These are phyloP conservation scores for Flaveria bidentis DNA, from an alignment of 129 eudicot genomes.

Conservation along the genomic window DNA sequence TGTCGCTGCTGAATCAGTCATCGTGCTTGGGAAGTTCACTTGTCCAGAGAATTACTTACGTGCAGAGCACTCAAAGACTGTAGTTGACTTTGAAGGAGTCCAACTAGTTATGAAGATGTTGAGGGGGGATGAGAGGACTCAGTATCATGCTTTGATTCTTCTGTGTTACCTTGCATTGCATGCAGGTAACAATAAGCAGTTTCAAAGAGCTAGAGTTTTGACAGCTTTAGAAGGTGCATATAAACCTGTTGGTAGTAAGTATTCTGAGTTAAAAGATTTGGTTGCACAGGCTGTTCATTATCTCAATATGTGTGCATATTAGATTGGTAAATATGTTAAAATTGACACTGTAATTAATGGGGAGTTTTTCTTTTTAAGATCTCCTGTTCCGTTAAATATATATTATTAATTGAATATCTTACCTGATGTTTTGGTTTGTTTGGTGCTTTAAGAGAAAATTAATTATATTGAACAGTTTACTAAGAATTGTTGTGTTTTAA, in stretches of 20 bases:
- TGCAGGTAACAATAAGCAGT: constrained; percentile 43
- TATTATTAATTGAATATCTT: too few relatives aligned
- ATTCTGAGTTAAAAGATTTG: constrained; percentile 49
- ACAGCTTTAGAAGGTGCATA: constrained; percentile 58
- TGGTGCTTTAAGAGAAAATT: too few relatives aligned
- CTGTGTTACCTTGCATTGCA: constrained; percentile 55
- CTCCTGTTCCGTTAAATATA: neutral
- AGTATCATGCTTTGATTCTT: constrained; percentile 44
- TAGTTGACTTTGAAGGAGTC: constrained; percentile 53
- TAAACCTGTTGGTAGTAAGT: constrained; percentile 30
- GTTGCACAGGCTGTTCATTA: constrained; percentile 41
- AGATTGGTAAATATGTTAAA: neutral
- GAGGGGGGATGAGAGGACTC: constrained; percentile 46
- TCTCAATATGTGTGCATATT: constrained; percentile 9
- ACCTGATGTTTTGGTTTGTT: too few relatives aligned
- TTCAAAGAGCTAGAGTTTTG: constrained; percentile 37
- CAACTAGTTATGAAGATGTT: constrained; percentile 44
- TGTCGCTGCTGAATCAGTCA: constrained; percentile 58
- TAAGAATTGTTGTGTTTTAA: too few relatives aligned
- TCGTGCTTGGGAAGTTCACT: constrained; percentile 57
- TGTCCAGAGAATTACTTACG: constrained; percentile 56
- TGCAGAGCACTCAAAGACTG: constrained; percentile 52
- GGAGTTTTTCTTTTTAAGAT: neutral
- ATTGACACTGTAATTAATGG: neutral
- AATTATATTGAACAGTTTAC: too few relatives aligned